Percentiles rank a stretch among this genome's conserved stretches.
Evolutionary conservation across 2,329 filamentous ascomycete species (phyloP).

Genomic region (Dissoconium aciculare): DNA sequence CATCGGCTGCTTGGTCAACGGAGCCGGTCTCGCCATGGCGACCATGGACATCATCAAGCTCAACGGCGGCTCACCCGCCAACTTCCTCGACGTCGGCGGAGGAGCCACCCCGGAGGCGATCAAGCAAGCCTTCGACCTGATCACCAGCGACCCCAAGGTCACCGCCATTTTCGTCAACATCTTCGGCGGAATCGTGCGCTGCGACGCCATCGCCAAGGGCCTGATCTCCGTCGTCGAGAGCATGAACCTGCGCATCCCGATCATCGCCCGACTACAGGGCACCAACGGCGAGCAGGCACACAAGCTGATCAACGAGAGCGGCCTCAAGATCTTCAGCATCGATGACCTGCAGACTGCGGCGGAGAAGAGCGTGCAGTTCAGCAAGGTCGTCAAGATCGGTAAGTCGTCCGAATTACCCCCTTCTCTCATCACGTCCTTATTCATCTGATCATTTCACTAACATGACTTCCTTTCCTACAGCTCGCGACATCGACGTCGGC

Average conservation of each 20-base stretch:
- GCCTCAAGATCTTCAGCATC: constrained; percentile 99
- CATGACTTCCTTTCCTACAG: constrained; percentile 28
- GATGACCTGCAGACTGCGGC: constrained; percentile 94
- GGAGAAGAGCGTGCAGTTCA: constrained; percentile 97
- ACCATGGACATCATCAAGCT: constrained; percentile 99
- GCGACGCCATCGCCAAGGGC: constrained; percentile 91
- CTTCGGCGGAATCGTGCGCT: constrained; percentile 95
- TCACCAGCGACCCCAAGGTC: constrained; percentile 96
- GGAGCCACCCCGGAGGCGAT: constrained; percentile 95
- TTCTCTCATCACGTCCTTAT: constrained; percentile 1
- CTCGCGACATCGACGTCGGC: constrained; percentile 91
- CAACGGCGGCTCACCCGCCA: constrained; percentile 87
- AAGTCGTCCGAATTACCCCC: constrained; percentile 28
- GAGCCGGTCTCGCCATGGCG: constrained; percentile 96
- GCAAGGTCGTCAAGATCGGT: constrained; percentile 98
- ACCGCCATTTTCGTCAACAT: constrained; percentile 99
- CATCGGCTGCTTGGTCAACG: constrained; percentile 98
- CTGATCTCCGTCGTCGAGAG: constrained; percentile 87
- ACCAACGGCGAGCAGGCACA: constrained; percentile 96
- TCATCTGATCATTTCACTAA: background rate
- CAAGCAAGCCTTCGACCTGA: constrained; percentile 94
- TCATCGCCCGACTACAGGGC: constrained; percentile 92
- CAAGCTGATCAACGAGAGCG: constrained; percentile 85
- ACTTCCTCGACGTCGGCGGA: constrained; percentile 97
- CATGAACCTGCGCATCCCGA: constrained; percentile 91